Conservation (phyloP, 768 basidiomycete species). For the Lactifluus subvellereus region DNA sequence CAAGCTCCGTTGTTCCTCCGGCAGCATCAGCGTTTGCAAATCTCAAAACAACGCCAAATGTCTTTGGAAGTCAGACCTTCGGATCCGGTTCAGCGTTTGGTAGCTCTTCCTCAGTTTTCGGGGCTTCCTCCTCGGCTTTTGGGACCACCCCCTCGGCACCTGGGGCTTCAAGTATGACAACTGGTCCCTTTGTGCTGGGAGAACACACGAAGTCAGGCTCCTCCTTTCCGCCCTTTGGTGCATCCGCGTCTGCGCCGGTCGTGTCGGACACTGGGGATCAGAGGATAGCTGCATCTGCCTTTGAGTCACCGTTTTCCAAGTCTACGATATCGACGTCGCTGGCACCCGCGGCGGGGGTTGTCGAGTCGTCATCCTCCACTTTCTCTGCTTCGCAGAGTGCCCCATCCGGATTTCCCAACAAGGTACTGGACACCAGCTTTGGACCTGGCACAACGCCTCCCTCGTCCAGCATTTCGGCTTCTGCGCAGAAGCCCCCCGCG, state of each 20-base stretch:
- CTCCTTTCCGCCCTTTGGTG: constrained; percentile 9
- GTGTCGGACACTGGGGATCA: not conserved
- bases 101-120: constrained; percentile 23
- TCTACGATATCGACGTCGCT: not conserved
- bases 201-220: not conserved
- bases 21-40: constrained; percentile 32
- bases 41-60: constrained; percentile 32
- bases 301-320: constrained; percentile 5
- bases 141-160: not conserved
- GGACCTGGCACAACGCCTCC: constrained; percentile 19
- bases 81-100: constrained; percentile 24
- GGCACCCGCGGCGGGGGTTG: not conserved
- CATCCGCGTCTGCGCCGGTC: constrained; percentile 5
- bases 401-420: not conserved
- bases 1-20: constrained; percentile 2
- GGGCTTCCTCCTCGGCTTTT: constrained; percentile 14
- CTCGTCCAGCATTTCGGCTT: constrained; percentile 7
- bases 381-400: constrained; percentile 9
- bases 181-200: not conserved
- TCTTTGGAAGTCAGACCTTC: constrained; percentile 29
- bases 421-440: not conserved
- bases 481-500: constrained; percentile 2
- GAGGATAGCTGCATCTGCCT: not conserved
- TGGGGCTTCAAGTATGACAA: not conserved
- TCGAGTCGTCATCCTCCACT: not conserved